Evolutionary conservation across 2,329 filamentous ascomycete species (phyloP), one percentile per base, ranked within the genome.

Genomic region (Hymenoscyphus albidus): DNA sequence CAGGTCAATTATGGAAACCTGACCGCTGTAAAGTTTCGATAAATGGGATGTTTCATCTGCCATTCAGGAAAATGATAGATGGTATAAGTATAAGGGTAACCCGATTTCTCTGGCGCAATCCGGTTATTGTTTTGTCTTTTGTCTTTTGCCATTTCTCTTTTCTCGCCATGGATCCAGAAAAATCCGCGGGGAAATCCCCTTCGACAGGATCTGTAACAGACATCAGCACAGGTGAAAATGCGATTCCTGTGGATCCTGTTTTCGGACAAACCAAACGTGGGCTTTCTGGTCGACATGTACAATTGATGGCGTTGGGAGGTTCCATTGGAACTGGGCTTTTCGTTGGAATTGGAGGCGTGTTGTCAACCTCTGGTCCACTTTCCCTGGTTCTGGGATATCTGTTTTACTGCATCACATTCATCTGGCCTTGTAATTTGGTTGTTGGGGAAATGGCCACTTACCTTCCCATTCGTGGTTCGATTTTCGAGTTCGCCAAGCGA

Each of bases 361-460:
- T 85, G 14, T 76, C 78, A 44, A 79, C 78, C n/a, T 81, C 78
- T 22, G 82, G 81, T 2, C 82, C 82, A 1, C 75, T 81, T 1
- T 80, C 79, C 16, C 75, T 82, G 16, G 72, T 84, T 0, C 73
- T 84, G 3, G 81, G 78, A 68, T 68, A 63, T 42, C 16, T 59
- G 16, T 38, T 59, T 4, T 59, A 42, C 22, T 58, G 56, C 13
- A 42, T 32, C 9, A 27, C 22, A 14, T 27, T 59, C 18, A 39
- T 59, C 42, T 70, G 63, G 22, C n/a, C 62, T 7, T 66, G 73
- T 0, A 72, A 71, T 76, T 70, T 69, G 39, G 71, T 68, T 48
- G 71, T 73, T 65, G 85, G 71, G 13, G 71, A 88, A 70, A 87
- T 87, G 83, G 80, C 83, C 0, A 80, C 84, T 0, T 87, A 81